Evolutionary conservation across 2,329 filamentous ascomycete species (phyloP), one percentile per base, ranked within the genome.

Genomic region (Colletotrichum eremochloae): DNA sequence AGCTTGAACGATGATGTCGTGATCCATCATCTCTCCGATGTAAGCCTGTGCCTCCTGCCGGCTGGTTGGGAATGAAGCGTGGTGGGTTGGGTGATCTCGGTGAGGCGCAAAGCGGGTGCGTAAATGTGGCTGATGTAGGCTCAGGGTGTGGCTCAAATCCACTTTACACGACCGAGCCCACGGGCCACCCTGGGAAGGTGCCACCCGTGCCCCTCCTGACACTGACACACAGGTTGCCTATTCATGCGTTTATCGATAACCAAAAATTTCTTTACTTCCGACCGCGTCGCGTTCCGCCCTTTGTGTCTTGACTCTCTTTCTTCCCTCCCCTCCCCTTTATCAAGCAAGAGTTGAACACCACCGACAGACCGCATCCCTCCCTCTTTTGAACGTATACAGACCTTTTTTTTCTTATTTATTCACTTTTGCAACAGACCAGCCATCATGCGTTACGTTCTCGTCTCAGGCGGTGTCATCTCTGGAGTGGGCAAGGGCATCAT

Each of bases 401-500:
- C 24, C 44, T 4, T 12, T 38, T 42, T 42, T n/a, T 20, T 60
- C n/a, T 69, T 69, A 3, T 20, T 8, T 64, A 33, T 68, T 33
- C 42, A n/a, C 20, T 36, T 9, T 12, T 24, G 46, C 46, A 24
- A 48, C 20, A 31, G 56, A 55, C 29, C 48, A 68, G 58, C 40
- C 70, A 72, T 64, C 67, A 79, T 79, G 78, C 77, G 77, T 74
- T 74, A 76, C 40, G 78, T 79, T 75, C 75, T 79, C 33, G 77
- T 79, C 50, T 76, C 74, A 72, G 76, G 77, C 75, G 86, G 86
- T 80, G 86, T 88, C 73, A 90, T 90, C 77, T 88, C 86, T 76
- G 88, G 88, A 73, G 87, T 89, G 78, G 87, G 87, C 76, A 89
- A 91, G 78, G 85, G 92, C 82, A 90, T 93, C 70, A 92, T 93